Evolutionary conservation across 2,329 filamentous ascomycete species (phyloP).

Genomic region (Aspergillus pseudoglaucus): DNA sequence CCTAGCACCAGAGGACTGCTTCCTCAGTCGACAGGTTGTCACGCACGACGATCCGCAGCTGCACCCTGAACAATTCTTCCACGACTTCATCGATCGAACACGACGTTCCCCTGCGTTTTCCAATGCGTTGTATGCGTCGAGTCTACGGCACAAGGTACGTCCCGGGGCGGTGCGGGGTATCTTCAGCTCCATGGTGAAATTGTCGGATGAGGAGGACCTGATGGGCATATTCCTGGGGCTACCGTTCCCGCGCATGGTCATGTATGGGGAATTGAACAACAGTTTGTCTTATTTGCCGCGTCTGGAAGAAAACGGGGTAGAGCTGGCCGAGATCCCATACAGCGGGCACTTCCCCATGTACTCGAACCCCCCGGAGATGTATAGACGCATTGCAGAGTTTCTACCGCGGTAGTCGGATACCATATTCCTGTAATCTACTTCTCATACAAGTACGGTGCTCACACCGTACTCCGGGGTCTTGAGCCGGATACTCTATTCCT

Average conservation of each 20-base stretch:
- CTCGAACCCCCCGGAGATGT: slow-evolving; percentile 22
- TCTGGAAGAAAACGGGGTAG: slow-evolving; percentile 11
- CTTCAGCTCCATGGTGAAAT: slow-evolving; percentile 18
- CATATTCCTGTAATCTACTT: too few relatives aligned
- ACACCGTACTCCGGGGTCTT: too few relatives aligned
- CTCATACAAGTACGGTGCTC: too few relatives aligned
- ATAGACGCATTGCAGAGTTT: slow-evolving; percentile 12
- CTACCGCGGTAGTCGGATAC: too few relatives aligned
- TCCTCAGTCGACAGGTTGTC: slow-evolving; percentile 20
- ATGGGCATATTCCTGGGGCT: slow-evolving; percentile 12
- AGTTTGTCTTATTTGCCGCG: slow-evolving; percentile 14
- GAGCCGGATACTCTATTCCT: too few relatives aligned
- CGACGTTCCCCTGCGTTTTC: slow-evolving; percentile 6
- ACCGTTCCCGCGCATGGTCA: slow-evolving; percentile 15
- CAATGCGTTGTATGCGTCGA: slow-evolving; percentile 16
- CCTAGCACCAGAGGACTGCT: slow-evolving; percentile 20
- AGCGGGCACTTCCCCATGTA: slow-evolving; percentile 23
- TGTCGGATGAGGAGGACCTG: slow-evolving; percentile 16
- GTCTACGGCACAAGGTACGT: slow-evolving; percentile 10
- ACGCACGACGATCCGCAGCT: slow-evolving; percentile 3
- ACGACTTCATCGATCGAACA: slow-evolving; percentile 13
- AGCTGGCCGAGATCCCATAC: slow-evolving; percentile 15
- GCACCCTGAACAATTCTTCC: slow-evolving; percentile 11
- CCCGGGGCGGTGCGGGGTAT: slow-evolving; percentile 14
- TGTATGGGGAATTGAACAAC: slow-evolving; percentile 17